Evolutionary conservation across 2,329 filamentous ascomycete genomes (phyloP).

Genomic region (Simplicillium aogashimaense): DNA sequence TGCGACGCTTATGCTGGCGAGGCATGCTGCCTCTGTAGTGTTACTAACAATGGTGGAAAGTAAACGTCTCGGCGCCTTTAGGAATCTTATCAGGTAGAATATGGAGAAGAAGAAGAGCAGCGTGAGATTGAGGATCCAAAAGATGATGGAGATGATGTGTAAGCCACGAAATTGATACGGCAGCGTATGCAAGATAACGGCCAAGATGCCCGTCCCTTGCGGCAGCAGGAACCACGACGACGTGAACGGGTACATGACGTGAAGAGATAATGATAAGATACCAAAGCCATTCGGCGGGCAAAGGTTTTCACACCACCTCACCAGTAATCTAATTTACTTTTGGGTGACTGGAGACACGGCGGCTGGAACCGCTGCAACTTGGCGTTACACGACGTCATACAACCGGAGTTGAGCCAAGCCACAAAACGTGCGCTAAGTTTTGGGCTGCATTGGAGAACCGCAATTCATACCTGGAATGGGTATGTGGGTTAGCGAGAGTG

Average conservation of each 20-base stretch:
- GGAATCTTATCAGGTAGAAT: conserved; percentile 20
- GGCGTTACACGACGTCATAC: too few relatives aligned
- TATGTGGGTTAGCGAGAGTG: too few relatives aligned
- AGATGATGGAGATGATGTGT: conserved; percentile 21
- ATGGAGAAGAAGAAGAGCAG: conserved; percentile 17
- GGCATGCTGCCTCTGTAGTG: conserved; percentile 23
- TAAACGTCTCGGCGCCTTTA: conserved; percentile 20
- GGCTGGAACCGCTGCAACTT: too few relatives aligned
- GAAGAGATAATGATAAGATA: too few relatives aligned
- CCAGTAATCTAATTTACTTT: too few relatives aligned
- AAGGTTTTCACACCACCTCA: too few relatives aligned
- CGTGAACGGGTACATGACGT: not conserved
- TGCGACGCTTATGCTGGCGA: conserved; percentile 25
- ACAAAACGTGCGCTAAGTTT: too few relatives aligned
- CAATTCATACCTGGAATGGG: too few relatives aligned
- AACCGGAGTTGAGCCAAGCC: too few relatives aligned
- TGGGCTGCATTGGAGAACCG: too few relatives aligned
- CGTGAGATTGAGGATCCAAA: conserved; percentile 26
- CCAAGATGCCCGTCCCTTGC: conserved; percentile 24
- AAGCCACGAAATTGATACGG: conserved; percentile 29
- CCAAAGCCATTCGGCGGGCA: too few relatives aligned
- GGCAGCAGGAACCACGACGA: conserved; percentile 20
- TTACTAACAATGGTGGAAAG: conserved; percentile 16
- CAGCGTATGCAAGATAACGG: conserved; percentile 22
- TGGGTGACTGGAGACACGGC: too few relatives aligned